Evolutionary conservation across 1,284 basidiomycete genomes (phyloP).

Genomic region (Exobasidium cylindrosporum): DNA sequence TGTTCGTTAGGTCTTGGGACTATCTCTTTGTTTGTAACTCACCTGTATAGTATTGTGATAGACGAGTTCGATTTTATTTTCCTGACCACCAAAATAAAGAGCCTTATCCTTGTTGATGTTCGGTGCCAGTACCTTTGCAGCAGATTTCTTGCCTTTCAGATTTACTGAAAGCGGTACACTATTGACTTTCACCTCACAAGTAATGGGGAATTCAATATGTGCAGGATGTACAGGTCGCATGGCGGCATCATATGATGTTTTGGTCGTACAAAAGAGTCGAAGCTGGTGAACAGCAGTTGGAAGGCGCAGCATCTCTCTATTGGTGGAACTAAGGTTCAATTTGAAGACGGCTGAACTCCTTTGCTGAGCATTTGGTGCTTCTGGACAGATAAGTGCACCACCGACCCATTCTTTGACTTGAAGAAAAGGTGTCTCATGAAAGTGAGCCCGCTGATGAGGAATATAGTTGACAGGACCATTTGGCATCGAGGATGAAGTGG

Average conservation of each 20-base stretch:
- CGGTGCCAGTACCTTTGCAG: conserved; percentile 45
- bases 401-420: neutral
- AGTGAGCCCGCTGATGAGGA: neutral
- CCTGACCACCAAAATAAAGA: conserved; percentile 19
- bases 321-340: neutral
- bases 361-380: neutral
- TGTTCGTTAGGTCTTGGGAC: no score
- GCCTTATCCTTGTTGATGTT: conserved; percentile 46
- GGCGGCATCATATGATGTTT: neutral
- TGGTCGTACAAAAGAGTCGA: neutral
- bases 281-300: neutral
- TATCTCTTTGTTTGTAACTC: no score
- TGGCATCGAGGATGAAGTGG: no score
- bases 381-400: conserved; percentile 1
- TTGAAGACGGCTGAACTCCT: neutral
- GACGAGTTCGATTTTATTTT: conserved; percentile 41
- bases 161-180: conserved; percentile 27
- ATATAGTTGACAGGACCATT: no score
- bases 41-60: conserved; percentile 48
- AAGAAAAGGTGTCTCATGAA: conserved; percentile 2
- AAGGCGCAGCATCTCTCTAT: neutral
- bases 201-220: conserved; percentile 42
- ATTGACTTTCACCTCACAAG: conserved; percentile 48
- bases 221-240: neutral
- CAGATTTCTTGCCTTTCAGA: conserved; percentile 45